Conservation (phyloP, 768 basidiomycete species). For the Lactarius evosmus region DNA sequence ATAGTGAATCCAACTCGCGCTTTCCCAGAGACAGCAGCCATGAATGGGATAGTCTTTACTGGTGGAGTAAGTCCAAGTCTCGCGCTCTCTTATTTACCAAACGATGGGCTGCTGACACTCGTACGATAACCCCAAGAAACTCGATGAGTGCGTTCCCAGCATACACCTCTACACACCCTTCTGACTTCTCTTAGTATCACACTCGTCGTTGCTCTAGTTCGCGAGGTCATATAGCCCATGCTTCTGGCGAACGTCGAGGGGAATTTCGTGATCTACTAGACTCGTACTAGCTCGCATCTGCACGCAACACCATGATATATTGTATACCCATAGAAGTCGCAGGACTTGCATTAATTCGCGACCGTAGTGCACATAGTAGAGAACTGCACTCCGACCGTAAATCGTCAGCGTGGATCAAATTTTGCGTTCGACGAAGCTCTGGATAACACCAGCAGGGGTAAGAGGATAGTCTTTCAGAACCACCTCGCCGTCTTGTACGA, state of each 20-base stretch:
- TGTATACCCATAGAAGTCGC: slow-evolving; percentile 15
- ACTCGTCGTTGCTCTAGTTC: slow-evolving; percentile 63
- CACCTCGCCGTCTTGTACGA: slow-evolving; percentile 63
- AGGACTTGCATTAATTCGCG: slow-evolving; percentile 6
- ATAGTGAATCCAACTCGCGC: slow-evolving; percentile 2
- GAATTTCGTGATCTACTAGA: slow-evolving; percentile 10
- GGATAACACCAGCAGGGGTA: slow-evolving; percentile 68
- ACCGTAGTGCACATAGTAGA: slow-evolving; percentile 20
- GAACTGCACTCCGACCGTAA: neutral
- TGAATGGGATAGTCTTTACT: slow-evolving; percentile 59
- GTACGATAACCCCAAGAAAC: slow-evolving; percentile 48
- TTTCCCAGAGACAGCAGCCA: slow-evolving; percentile 54
- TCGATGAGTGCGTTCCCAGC: slow-evolving; percentile 62
- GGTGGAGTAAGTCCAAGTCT: slow-evolving; percentile 62
- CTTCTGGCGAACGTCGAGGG: neutral
- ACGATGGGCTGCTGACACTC: slow-evolving; percentile 1
- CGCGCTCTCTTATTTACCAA: slow-evolving; percentile 5
- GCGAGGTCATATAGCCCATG: slow-evolving; percentile 48
- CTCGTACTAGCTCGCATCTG: neutral
- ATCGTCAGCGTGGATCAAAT: slow-evolving; percentile 18
- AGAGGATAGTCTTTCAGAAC: slow-evolving; percentile 76
- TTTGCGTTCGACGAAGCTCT: slow-evolving; percentile 73
- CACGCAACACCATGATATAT: slow-evolving; percentile 6
- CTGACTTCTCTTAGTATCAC: slow-evolving; percentile 52
- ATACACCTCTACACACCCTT: slow-evolving; percentile 4